Evolutionary conservation across 345 rosid genomes (phyloP).

Genomic region (Ceriops decandra): DNA sequence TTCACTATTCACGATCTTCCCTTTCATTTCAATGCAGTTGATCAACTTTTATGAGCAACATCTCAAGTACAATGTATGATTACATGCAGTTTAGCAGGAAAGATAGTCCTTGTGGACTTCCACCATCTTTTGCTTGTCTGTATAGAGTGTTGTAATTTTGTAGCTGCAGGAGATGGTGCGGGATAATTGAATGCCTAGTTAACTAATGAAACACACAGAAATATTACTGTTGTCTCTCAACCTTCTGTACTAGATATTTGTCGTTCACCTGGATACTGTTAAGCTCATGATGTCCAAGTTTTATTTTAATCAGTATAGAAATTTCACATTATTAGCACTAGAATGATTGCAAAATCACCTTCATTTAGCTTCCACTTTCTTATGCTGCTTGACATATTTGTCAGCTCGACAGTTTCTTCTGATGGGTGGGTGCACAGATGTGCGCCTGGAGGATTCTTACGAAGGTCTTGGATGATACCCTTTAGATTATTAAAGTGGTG

Average conservation of each 20-base stretch:
- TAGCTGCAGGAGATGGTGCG: constrained; percentile 19
- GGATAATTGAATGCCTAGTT: constrained; percentile 3
- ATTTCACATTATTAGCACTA: too few species aligned
- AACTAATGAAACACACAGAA: background rate
- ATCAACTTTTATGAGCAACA: constrained; percentile 90
- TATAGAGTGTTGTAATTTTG: constrained; percentile 21
- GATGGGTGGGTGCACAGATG: too few species aligned
- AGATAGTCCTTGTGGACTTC: background rate
- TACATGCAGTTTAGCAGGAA: constrained; percentile 2
- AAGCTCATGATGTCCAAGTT: too few species aligned
- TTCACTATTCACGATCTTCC: constrained; percentile 3
- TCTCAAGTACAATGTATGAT: constrained; percentile 57
- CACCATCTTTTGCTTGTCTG: constrained; percentile 12
- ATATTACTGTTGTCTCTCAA: constrained; percentile 11
- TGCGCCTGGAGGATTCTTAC: too few species aligned
- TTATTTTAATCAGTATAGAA: too few species aligned
- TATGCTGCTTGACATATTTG: too few species aligned
- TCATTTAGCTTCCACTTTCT: too few species aligned
- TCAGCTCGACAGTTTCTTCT: too few species aligned
- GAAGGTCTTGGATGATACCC: too few species aligned
- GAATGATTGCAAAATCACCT: too few species aligned
- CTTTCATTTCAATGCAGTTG: constrained; percentile 41
- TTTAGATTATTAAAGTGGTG: too few species aligned
- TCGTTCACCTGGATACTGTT: background rate
- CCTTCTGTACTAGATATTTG: constrained; percentile 11